Percentiles rank a stretch among this genome's conserved stretches.
Evolutionary conservation across 2,329 filamentous ascomycete species (phyloP).

Genomic region (Nemania abortiva): DNA sequence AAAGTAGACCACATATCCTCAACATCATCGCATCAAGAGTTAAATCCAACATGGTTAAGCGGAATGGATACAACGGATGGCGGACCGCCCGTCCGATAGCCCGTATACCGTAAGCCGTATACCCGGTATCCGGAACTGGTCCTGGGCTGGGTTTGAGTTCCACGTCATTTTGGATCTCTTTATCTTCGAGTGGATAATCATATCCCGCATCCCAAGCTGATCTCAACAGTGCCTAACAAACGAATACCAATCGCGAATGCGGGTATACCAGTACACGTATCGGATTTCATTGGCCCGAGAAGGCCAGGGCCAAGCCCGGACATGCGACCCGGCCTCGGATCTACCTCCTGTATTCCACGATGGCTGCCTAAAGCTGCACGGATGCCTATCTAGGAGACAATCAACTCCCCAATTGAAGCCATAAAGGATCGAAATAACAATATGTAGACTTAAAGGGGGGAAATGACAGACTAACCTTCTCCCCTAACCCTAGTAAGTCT

Average conservation of each 20-base stretch:
- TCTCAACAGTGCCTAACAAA: not conserved
- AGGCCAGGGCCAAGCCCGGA: constrained; percentile 3
- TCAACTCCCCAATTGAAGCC: not conserved
- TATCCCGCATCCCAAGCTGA: not conserved
- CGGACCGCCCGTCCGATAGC: not conserved
- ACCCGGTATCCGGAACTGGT: not conserved
- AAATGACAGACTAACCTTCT: not conserved
- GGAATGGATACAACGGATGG: not conserved
- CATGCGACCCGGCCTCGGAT: constrained; percentile 14
- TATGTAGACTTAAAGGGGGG: not conserved
- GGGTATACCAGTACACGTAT: not conserved
- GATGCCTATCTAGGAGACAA: not conserved
- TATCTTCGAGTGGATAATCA: not conserved
- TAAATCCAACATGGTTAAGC: not conserved
- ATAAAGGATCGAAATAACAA: not conserved
- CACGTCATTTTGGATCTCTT: not conserved
- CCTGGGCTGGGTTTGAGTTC: not conserved
- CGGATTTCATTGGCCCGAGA: constrained; percentile 35
- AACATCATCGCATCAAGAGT: not conserved
- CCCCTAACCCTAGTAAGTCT: not conserved
- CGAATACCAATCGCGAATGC: not conserved
- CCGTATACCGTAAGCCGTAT: not conserved
- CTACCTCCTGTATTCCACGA: constrained; percentile 3
- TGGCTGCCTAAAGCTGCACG: constrained; percentile 31
- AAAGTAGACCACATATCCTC: too few species aligned